phyloP scores from a whole-genome alignment of 2,329 filamentous ascomycete species.

The Cadophora sp. region DNA sequence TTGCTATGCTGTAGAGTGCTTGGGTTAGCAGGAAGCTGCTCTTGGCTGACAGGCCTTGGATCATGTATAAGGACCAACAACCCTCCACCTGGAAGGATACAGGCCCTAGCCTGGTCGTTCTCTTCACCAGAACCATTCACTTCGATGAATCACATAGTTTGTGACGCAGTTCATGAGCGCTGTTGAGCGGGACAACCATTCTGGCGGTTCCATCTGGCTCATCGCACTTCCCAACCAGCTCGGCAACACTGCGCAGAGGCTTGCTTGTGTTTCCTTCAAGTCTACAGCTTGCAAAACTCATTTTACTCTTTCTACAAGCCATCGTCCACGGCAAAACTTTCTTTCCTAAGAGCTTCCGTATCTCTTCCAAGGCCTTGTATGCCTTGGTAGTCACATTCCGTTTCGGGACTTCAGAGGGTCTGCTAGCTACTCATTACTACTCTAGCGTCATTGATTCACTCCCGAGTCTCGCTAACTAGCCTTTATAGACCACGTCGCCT shows the following conservation, averaged over 20 bases:
- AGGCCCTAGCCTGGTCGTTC: not conserved
- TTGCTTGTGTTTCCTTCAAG: not conserved
- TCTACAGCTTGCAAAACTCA: not conserved
- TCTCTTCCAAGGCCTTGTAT: not conserved
- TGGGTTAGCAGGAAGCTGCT: not conserved
- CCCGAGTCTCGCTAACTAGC: not conserved
- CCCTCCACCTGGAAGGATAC: not conserved
- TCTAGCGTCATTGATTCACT: slow-evolving; percentile 15
- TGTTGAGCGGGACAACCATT: not conserved
- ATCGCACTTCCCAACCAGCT: not conserved
- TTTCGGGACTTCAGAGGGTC: slow-evolving; percentile 15
- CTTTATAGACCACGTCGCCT: slow-evolving; percentile 16
- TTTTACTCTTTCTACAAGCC: not conserved
- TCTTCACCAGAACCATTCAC: not conserved
- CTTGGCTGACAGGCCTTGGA: not conserved
- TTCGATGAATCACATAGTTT: slow-evolving; percentile 6
- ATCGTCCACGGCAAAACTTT: not conserved
- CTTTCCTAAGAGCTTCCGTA: not conserved
- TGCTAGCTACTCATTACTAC: slow-evolving; percentile 6
- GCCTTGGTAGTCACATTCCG: not conserved
- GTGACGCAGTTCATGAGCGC: not conserved
- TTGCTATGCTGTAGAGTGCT: not conserved
- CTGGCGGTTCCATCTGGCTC: not conserved
- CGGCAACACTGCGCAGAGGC: not conserved
- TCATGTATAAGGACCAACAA: not conserved